A percentile compares a stretch with the other conserved stretches of the same genome.
These are phyloP conservation scores for Nannizziopsis arthrosporioides DNA, from an alignment of 2,329 filamentous ascomycete species.

Conservation along the genomic window DNA sequence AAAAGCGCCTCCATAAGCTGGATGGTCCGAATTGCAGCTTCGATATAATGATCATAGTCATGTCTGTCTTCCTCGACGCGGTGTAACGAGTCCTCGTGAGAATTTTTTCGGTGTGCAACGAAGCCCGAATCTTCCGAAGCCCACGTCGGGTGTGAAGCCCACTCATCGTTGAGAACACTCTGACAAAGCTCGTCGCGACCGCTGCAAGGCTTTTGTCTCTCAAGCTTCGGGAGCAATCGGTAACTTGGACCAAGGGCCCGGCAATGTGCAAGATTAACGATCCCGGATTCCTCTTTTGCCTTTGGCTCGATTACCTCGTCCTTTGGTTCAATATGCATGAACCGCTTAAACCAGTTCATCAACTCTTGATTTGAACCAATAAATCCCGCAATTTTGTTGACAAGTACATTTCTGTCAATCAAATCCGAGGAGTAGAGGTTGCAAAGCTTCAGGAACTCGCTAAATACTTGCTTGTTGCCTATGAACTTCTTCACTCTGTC, in stretches of 20 bases:
- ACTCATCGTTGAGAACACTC: conserved; percentile 88
- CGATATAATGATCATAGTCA: conserved; percentile 97
- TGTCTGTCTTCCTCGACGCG: conserved; percentile 96
- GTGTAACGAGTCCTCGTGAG: conserved; percentile 85
- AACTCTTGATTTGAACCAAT: conserved; percentile 81
- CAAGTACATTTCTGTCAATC: conserved; percentile 71
- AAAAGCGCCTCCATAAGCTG: conserved; percentile 91
- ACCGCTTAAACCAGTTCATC: conserved; percentile 76
- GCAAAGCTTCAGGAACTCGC: conserved; percentile 92
- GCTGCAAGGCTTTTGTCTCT: conserved; percentile 82
- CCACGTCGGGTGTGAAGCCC: conserved; percentile 98
- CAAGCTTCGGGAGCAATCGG: conserved; percentile 76
- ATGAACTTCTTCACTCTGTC: conserved; percentile 95
- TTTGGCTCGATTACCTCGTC: conserved; percentile 71
- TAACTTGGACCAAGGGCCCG: conserved; percentile 94
- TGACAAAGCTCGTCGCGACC: conserved; percentile 91
- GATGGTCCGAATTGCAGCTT: conserved; percentile 86
- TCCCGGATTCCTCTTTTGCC: conserved; percentile 58
- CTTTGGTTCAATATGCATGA: conserved; percentile 59
- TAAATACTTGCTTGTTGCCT: conserved; percentile 80
- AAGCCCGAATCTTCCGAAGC: conserved; percentile 96
- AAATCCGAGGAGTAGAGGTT: conserved; percentile 90
- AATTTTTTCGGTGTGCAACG: conserved; percentile 93
- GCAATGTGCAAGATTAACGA: conserved; percentile 90
- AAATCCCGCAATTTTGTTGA: conserved; percentile 72